Base-by-base conservation (phyloP, 2,329 filamentous ascomycete species). In the Ciborinia camelliae region DNA sequence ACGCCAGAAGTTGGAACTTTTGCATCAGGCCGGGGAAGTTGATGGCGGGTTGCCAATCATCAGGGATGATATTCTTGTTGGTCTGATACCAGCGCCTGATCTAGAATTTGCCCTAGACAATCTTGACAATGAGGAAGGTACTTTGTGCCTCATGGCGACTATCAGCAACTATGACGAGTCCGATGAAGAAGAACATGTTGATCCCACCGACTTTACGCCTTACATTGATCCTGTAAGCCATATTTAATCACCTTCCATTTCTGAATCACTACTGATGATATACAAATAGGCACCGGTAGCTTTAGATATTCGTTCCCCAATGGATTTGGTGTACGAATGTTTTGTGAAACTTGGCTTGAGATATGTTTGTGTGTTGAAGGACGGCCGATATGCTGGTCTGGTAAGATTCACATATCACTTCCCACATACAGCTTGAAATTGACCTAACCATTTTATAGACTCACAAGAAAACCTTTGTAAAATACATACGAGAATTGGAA, bases 381-480 rank as follows among this genome's bases (percentile, higher is more conserved):
- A 97, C 69, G 95, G 95, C 30, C 86, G 86, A 67, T 99, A 91
- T 77, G 90, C 90, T 2, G 95, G 95, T 68, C 85, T 99, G 82
- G 92, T 96, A 77, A 80, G 50, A 26, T 26, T 32, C 10, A 3
- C 32, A 61, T 26, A 45, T 45, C 14, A 32, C 60, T 15, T n/a
- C 15, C 26, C 52, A 20, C 37, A 58, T 59, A 6, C 26, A 45
- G 45, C 65, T 67, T 43, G 7, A 23, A 32, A 48, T 23, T 35
- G 32, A 50, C 32, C 70, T 68, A 70, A 57, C 67, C 62, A 23
- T 54, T 6, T 18, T 51, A 45, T 63, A 91, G 88, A 85, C 89
- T 59, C 95, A 99, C 77, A 98, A 98, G 81, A 99, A 99, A 81
- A 89, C 87, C 4, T 98, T 99, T 79, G 94, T 97, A 66, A 93